Evolutionary conservation across 768 basidiomycete genomes (phyloP), one percentile per base, ranked within the genome.

Genomic region (Serendipita indica): DNA sequence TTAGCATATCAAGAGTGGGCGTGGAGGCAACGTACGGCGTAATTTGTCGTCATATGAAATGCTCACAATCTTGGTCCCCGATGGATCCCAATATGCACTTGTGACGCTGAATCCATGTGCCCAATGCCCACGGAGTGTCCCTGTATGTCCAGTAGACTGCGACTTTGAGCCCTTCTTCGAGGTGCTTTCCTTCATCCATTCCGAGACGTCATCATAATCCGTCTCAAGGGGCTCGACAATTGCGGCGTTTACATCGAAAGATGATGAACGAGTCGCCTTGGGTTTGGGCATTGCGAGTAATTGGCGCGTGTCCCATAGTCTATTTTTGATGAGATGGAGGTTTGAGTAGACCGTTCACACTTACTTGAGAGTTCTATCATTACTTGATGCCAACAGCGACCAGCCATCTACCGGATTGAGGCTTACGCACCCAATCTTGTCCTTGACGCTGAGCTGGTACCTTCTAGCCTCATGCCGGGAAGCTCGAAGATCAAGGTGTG

Each of bases 71-170:
- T 79, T 74, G 27, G 84, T 77, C 2, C 89, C 89, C 59, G 82
- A 74, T 2, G 87, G 79, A 68, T 90, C 87, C 89, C 89, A 91
- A 64, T 84, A 89, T 0, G 85, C 89, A 14, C 89, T 82, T 62
- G 83, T 89, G 43, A 81, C 85, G 14, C 85, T 84, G 67, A 86
- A 86, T 59, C 79, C 76, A 65, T 91, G 89, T 13, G 67, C 68
- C 74, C 78, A 84, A 64, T 83, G 80, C 2, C 74, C 83, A 3
- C 84, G 80, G 28, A 88, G 69, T 18, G 72, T 70, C 0, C 79
- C 75, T 43, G 73, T 72, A 5, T 83, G 86, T 32, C 69, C 67
- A n/a, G 18, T 43, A 25, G 41, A n/a, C 61, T 74, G 74, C 5
- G 83, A 77, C 3, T 74, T 68, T 3, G 76, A 63, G 56, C 78